Conservation (phyloP, 306 rosid species). For the Vicia villosa region DNA sequence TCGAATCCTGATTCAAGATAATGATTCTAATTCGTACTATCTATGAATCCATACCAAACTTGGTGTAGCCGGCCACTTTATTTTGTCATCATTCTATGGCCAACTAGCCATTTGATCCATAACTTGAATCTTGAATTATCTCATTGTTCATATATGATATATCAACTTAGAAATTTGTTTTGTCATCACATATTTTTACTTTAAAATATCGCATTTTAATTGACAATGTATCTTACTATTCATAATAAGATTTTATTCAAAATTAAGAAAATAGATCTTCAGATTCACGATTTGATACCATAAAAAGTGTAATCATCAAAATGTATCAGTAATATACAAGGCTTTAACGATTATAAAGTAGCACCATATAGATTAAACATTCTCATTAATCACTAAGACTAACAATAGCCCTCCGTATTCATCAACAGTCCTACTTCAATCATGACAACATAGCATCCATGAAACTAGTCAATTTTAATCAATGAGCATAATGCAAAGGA, state of each 20-base stretch:
- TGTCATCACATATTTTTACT: background rate
- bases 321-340: background rate
- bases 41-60: background rate
- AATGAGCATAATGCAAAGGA: background rate
- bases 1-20: background rate
- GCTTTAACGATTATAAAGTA: background rate
- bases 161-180: background rate
- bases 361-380: background rate
- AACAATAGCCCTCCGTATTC: background rate
- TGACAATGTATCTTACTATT: background rate
- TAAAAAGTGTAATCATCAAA: background rate
- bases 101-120: background rate
- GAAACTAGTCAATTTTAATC: background rate
- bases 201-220: background rate
- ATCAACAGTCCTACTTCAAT: background rate
- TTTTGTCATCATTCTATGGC: background rate
- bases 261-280: background rate
- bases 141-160: background rate
- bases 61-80: background rate
- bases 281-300: background rate
- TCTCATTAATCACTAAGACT: background rate
- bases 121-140: background rate
- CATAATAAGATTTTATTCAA: background rate
- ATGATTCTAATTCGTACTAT: background rate
- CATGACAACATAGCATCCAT: background rate